Base-by-base conservation (phyloP, 2,329 filamentous ascomycete genomes). In the Nemania serpens region DNA sequence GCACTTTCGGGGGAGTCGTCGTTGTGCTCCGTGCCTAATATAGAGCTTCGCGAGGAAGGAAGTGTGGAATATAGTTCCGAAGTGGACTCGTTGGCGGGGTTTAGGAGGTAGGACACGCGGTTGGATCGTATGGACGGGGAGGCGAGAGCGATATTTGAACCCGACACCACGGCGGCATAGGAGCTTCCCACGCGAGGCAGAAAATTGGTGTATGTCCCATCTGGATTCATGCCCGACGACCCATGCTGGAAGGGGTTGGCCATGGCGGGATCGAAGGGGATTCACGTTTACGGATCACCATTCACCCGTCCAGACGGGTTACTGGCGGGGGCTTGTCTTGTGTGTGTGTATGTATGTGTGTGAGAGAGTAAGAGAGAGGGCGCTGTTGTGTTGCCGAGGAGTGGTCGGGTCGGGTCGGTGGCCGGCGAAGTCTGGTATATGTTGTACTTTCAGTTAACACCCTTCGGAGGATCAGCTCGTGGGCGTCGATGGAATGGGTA, bases 101-200 rank as follows among this genome's bases (percentile, higher is more conserved):
- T 84, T 65, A 84, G 75, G 36, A 88, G 78, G 67, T 87, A 82
- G 3, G 84, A 82, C 69, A 83, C 63, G 78, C 79, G 66, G 75
- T 77, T 72, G 71, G 71, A 64, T 66, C 72, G 67, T 69, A 76
- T 69, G 66, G 68, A 73, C 60, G 68, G 54, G 7, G 68, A 63
- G 11, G 65, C 51, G 18, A 69, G 58, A 20, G 56, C 42, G 7
- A 65, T 58, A 56, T 75, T 64, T 62, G 74, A 67, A 62, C 76
- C 74, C 52, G 76, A 75, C 46, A 76, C 76, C 43, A 76, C 72
- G n/a, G 78, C 77, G 3, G 77, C 76, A 68, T 79, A 78, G n/a
- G 79, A 77, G 47, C 73, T 71, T 43, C 76, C 68, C 17, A 67
- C 74, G 47, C 75, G 74, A 34, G 75, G 73, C 34, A 73, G 59